These are phyloP conservation scores for Ophiostoma ulmi DNA, from an alignment of 2,329 filamentous ascomycete genomes.

Conservation along the genomic window DNA sequence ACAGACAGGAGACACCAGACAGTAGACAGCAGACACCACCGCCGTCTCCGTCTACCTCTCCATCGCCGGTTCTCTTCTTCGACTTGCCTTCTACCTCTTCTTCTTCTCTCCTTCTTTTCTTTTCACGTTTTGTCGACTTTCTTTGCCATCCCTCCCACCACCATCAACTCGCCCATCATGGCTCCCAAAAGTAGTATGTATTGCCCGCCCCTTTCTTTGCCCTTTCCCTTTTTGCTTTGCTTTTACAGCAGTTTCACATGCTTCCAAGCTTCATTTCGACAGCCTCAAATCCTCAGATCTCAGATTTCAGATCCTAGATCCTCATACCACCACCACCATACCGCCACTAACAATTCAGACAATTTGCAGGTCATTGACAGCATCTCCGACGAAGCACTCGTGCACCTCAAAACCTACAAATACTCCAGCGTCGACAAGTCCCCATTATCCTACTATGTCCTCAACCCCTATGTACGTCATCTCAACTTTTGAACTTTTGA, in stretches of 20 bases:
- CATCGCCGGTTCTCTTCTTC: slow-evolving; percentile 10
- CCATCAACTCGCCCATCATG: slow-evolving; percentile 32
- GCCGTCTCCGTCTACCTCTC: background rate
- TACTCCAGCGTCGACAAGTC: slow-evolving; percentile 98
- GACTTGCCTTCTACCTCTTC: background rate
- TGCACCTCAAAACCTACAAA: slow-evolving; percentile 91
- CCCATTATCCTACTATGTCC: slow-evolving; percentile 84
- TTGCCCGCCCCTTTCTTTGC: background rate
- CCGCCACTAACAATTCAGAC: slow-evolving; percentile 33
- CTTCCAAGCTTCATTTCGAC: slow-evolving; percentile 8
- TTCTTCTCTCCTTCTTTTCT: background rate
- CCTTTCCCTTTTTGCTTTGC: background rate
- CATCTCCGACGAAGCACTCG: slow-evolving; percentile 83
- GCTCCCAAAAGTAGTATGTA: slow-evolving; percentile 37
- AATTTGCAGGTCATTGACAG: slow-evolving; percentile 58
- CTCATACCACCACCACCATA: background rate
- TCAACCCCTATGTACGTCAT: slow-evolving; percentile 82
- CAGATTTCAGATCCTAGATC: background rate
- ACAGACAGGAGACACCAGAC: too few relatives aligned
- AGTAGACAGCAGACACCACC: background rate
- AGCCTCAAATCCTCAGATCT: background rate
- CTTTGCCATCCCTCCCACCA: slow-evolving; percentile 9
- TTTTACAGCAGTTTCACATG: slow-evolving; percentile 16
- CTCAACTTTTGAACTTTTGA: background rate
- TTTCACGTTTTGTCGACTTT: background rate